Evolutionary conservation across 805 yeast species (phyloP), one percentile per base, ranked within the genome.

Genomic region (Vanderwaltozyma polyspora): DNA sequence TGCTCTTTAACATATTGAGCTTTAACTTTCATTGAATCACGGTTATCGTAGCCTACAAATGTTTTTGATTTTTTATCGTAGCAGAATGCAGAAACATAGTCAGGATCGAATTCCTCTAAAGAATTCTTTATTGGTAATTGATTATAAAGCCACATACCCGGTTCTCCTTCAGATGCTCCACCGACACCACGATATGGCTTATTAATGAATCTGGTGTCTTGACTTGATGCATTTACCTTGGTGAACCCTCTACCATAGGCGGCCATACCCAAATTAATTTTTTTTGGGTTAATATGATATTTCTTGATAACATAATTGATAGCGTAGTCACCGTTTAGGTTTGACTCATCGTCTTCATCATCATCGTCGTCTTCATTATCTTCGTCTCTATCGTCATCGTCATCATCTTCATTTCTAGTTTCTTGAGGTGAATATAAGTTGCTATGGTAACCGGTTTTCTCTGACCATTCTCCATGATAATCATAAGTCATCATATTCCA

Each of bases 401-500:
- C 40, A 36, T 44, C 44, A 28, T 34, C 34, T 9, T 31, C 34
- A 10, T 40, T 28, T 5, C 28, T 13, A 5, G 22, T 6, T 19
- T 25, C 21, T 19, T 19, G 8, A 14, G 46, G 40, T 10, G 42
- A 47, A 27, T 45, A 72, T 41, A 85, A 49, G 55, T 85, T 84
- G 3, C 91, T 74, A 39, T 84, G 95, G 49, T 72, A 79, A 2
- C 70, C 78, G 0, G 79, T 70, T 3, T 31, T 42, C 0, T 54
- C 47, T 1, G 83, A 74, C 94, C 94, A 84, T 7, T 70, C 64
- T 0, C 96, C 97, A 2, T 76, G 60, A 46, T 77, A 81, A 54
- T 91, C 97, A 55, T 91, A 89, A 14, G 91, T 75, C 97, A 89
- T 89, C 38, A 91, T 54, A 52, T 89, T 87, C 80, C 87, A 86